Evolutionary conservation across 1,284 basidiomycete species (phyloP).

Genomic region (Apiotrichum veenhuisii): DNA sequence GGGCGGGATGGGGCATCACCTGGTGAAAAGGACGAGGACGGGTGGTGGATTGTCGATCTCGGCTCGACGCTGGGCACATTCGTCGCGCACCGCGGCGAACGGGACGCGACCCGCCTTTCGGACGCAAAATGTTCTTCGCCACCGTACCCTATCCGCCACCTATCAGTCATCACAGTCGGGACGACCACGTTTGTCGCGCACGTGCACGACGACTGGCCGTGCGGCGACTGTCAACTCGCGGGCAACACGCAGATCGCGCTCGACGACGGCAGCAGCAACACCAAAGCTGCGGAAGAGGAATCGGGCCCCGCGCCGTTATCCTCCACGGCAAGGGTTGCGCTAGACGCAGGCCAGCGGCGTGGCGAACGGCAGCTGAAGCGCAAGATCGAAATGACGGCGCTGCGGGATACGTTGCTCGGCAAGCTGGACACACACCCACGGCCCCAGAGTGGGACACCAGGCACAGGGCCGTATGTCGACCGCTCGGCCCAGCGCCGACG

Average conservation of each 20-base stretch:
- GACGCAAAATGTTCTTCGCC: constrained; percentile 34
- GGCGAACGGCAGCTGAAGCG: constrained; percentile 16
- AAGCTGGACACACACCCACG: neutral
- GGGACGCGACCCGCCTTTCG: constrained; percentile 18
- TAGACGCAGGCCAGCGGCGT: constrained; percentile 1
- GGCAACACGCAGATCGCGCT: constrained; percentile 33
- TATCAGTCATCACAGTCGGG: constrained; percentile 34
- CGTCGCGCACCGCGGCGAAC: constrained; percentile 22
- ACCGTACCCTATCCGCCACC: constrained; percentile 33
- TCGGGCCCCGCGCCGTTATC: neutral
- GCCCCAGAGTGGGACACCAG: too few relatives aligned
- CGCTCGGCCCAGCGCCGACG: constrained; percentile 41
- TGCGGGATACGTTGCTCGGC: constrained; percentile 35
- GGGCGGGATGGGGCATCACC: too few relatives aligned
- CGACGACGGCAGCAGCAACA: constrained; percentile 25
- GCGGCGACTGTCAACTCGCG: constrained; percentile 35
- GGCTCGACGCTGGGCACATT: constrained; percentile 49
- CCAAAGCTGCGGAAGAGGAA: neutral
- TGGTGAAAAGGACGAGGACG: constrained; percentile 19
- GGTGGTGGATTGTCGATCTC: constrained; percentile 45
- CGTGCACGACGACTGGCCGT: constrained; percentile 46
- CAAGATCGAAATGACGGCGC: constrained; percentile 31
- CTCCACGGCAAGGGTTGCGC: neutral
- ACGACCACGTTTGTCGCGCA: constrained; percentile 40
- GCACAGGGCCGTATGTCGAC: constrained; percentile 30